A percentile compares a stretch with the other conserved stretches of the same genome.
Evolutionary conservation across 345 rosid genomes (phyloP).

Genomic region (Camelina hispida): DNA sequence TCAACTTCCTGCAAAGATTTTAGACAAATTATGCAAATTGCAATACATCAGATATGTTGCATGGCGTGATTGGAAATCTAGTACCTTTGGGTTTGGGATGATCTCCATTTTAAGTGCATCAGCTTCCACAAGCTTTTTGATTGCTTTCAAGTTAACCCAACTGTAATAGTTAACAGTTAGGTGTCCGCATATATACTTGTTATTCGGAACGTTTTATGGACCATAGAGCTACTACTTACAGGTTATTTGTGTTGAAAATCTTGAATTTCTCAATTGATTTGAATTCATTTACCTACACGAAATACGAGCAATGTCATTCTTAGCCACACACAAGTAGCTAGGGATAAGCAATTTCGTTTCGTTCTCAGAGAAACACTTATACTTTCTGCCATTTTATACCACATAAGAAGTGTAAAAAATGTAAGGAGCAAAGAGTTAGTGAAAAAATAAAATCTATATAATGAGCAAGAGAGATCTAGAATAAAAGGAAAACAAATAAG

Average conservation of each 20-base stretch:
- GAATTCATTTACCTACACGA: conserved; percentile 82
- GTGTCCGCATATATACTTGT: neutral
- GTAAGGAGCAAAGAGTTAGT: too few relatives aligned
- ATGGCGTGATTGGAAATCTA: neutral
- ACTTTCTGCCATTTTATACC: neutral
- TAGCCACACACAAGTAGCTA: neutral
- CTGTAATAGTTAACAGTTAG: conserved; percentile 46
- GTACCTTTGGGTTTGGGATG: conserved; percentile 85
- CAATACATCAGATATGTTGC: neutral
- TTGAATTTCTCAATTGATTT: conserved; percentile 98
- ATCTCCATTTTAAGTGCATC: conserved; percentile 95
- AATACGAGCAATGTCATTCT: neutral
- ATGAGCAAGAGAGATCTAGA: neutral
- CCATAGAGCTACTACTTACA: conserved; percentile 58
- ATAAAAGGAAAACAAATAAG: neutral
- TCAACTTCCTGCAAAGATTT: conserved; percentile 71
- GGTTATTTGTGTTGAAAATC: conserved; percentile 92
- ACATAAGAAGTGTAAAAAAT: too few relatives aligned
- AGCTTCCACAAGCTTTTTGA: conserved; percentile 89
- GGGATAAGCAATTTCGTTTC: neutral
- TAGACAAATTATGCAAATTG: neutral
- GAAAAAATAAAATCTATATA: too few relatives aligned
- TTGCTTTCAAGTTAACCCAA: conserved; percentile 91
- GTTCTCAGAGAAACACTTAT: neutral
- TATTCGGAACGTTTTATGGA: neutral